A percentile compares a stretch with the other conserved stretches of the same genome.
These are phyloP conservation scores for Backusella sp. DNA, from an alignment of 192 early-diverging fungal species.

Conservation along the genomic window DNA sequence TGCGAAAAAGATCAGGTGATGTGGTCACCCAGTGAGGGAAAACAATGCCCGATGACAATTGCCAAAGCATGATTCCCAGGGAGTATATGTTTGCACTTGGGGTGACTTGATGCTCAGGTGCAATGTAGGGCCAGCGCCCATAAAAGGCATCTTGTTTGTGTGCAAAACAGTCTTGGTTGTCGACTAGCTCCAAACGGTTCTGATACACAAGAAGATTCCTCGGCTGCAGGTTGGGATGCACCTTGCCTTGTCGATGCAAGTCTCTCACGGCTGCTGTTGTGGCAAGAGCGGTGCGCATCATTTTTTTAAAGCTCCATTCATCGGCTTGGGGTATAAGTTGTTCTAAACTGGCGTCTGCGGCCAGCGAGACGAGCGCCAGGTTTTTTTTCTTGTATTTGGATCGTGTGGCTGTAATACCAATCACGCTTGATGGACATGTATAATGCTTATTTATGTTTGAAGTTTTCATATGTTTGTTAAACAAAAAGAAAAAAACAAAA, in stretches of 20 bases:
- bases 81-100: not conserved
- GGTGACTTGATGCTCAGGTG: not conserved
- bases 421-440: not conserved
- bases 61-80: constrained; percentile 4
- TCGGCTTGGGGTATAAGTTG: constrained; percentile 8
- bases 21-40: not conserved
- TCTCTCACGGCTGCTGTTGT: not conserved
- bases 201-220: not conserved
- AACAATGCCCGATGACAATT: constrained; percentile 7
- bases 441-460: not conserved
- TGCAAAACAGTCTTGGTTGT: not conserved
- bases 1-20: not conserved
- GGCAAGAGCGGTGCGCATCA: not conserved
- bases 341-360: not conserved
- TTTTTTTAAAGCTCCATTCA: constrained; percentile 1
- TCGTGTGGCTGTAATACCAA: constrained; percentile 4
- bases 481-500: not conserved
- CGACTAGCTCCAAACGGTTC: not conserved
- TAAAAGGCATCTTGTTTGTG: not conserved
- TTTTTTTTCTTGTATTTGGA: not conserved
- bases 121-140: constrained; percentile 11
- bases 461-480: not conserved
- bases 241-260: not conserved
- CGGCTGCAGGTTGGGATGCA: constrained; percentile 8
- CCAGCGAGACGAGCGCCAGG: not conserved